phyloP scores from a whole-genome alignment of 202 grass and related monocot genomes.

The Sporobolus alterniflorus region DNA sequence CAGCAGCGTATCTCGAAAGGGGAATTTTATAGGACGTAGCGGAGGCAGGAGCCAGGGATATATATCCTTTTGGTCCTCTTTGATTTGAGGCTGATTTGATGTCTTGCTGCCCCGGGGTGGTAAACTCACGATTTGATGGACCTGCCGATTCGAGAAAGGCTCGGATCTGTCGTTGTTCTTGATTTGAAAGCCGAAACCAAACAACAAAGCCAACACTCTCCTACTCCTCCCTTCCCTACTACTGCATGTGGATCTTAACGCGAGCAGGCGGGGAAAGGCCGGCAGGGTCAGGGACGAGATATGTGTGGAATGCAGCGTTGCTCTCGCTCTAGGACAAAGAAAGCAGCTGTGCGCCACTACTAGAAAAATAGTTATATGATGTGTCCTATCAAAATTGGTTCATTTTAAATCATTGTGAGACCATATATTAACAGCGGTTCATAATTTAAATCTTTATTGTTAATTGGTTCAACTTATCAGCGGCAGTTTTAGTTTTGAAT shows the following conservation, averaged over 20 bases:
- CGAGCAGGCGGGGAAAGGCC: conserved; percentile 50
- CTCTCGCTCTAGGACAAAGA: too few species aligned
- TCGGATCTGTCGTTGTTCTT: conserved; percentile 85
- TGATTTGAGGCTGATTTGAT: conserved; percentile 73
- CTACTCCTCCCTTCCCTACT: background rate
- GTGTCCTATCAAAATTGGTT: too few species aligned
- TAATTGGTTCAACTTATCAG: too few species aligned
- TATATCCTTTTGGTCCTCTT: conserved; percentile 63
- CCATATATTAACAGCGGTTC: too few species aligned
- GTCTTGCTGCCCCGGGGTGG: background rate
- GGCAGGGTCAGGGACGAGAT: conserved; percentile 12
- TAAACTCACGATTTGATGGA: conserved; percentile 63
- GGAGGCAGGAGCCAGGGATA: conserved; percentile 38
- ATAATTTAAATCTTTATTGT: too few species aligned
- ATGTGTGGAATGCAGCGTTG: too few species aligned
- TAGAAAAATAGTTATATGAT: too few species aligned
- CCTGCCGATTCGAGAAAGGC: conserved; percentile 68
- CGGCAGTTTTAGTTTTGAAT: too few species aligned
- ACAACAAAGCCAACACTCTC: background rate
- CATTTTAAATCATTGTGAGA: too few species aligned
- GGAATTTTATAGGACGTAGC: conserved; percentile 41
- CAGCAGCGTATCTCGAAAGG: conserved; percentile 23
- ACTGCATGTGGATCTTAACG: conserved; percentile 60
- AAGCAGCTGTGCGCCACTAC: too few species aligned
- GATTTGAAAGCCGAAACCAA: conserved; percentile 65